Base-by-base conservation (phyloP, 2,329 filamentous ascomycete genomes). In the Colletotrichum sp. region DNA sequence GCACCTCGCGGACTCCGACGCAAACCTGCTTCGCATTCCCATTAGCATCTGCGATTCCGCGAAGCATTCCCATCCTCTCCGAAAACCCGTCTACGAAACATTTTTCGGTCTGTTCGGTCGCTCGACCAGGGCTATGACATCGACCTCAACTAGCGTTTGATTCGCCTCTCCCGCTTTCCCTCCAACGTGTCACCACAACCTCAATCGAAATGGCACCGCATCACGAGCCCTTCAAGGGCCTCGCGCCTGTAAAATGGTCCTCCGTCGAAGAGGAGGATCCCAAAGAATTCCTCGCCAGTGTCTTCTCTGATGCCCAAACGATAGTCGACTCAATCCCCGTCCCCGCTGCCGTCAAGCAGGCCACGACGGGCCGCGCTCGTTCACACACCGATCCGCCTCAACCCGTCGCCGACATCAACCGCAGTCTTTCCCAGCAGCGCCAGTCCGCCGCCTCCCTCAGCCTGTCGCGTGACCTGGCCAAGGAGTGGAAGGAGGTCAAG, bases 401-500 rank as follows among this genome's bases (percentile, higher is more conserved):
- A 82, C 82, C 85, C 77, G 86, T 88, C 39, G 87, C 88, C 61
- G 87, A 92, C 77, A 85, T 92, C 68, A 87, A 87, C 57, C 82
- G 88, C 70, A 90, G 92, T 4, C 81, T 81, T 7, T 80, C 83
- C 7, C 79, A 81, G n/a, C 57, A 81, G 64, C 78, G 82, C 8
- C 80, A 80, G 43, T 86, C 89, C 3, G 85, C 89, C 5, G 85
- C 89, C 26, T 84, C 89, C 10, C 85, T 91, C n/a, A 87, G 78
- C 30, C 79, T 83, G 18, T 80, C 92, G 36, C 87, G 86, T 32
- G 86, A 89, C 24, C 85, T 98, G n/a, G 92, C 93, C 74, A 94
- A 94, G 81, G 91, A 95, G 84, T 98, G 96, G 96, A 98, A 98
- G 83, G 94, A 95, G 57, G 86, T 96, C 81, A 96, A 95, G 84